A percentile compares a stretch with the other conserved stretches of the same genome.
Evolutionary conservation across 208 protist genomes (phyloP).

Genomic region (Acanthamoeba castellanii): DNA sequence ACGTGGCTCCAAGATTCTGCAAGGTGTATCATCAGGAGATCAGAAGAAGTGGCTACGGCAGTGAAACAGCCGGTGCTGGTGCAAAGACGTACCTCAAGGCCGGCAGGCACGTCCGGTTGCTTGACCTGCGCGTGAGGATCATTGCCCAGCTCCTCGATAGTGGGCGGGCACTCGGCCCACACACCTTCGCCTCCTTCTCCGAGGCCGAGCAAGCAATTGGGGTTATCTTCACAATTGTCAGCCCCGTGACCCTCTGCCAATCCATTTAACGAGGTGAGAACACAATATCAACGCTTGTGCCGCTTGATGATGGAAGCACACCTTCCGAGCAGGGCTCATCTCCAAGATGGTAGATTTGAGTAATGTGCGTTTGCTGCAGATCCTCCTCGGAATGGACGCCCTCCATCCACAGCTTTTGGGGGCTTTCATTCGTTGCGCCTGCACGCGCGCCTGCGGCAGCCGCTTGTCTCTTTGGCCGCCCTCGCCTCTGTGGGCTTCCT

Average conservation of each 20-base stretch:
- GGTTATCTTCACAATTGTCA: conserved; percentile 64
- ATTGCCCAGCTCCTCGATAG: conserved; percentile 41
- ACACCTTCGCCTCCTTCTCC: conserved; percentile 60
- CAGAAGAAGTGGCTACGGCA: not conserved
- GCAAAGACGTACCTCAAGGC: conserved; percentile 32
- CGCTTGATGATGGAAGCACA: not conserved
- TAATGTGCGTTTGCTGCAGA: not conserved
- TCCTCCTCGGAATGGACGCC: conserved; percentile 50
- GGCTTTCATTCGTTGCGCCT: not conserved
- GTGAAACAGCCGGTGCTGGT: not conserved
- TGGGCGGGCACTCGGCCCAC: conserved; percentile 48
- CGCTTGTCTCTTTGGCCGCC: not conserved
- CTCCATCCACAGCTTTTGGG: conserved; percentile 46
- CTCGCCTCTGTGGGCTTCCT: not conserved
- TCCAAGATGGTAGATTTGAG: conserved; percentile 23
- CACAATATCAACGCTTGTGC: not conserved
- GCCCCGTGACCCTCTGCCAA: conserved; percentile 38
- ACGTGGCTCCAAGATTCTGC: conserved; percentile 74
- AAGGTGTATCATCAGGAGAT: not conserved
- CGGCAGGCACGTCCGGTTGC: conserved; percentile 16
- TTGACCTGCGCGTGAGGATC: conserved; percentile 16
- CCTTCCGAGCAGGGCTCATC: not conserved
- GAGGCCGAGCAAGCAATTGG: conserved; percentile 28
- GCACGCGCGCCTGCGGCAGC: not conserved
- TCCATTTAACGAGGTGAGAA: not conserved